Conservation (phyloP, 768 basidiomycete species). For the Cystobasidiopsis lactophilus region DNA sequence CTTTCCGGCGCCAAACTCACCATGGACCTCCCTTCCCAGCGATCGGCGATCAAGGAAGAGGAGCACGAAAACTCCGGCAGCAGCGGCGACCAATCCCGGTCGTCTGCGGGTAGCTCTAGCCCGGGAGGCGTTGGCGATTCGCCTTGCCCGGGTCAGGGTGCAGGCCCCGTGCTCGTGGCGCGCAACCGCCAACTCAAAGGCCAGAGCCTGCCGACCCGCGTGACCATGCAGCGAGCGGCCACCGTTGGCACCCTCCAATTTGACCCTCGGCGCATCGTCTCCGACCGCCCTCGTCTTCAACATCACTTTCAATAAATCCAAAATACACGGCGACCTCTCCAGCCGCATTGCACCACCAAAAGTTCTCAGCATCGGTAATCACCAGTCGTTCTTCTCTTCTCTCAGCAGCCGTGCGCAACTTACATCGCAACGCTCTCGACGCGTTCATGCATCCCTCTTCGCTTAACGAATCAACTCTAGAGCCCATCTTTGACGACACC, state of each 20-base stretch:
- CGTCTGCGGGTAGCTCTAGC: background rate
- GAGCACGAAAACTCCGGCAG: background rate
- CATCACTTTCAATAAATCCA: no score
- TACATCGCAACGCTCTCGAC: no score
- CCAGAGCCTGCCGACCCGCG: background rate
- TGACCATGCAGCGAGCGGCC: background rate
- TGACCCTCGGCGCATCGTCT: no score
- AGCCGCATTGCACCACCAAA: no score
- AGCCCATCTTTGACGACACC: no score
- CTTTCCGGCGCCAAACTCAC: background rate
- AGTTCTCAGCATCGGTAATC: no score
- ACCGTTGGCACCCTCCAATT: background rate
- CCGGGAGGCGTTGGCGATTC: background rate
- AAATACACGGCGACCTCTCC: no score
- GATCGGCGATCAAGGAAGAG: background rate
- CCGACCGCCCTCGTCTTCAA: no score
- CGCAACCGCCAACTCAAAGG: background rate
- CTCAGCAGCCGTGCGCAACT: no score
- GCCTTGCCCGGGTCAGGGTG: background rate
- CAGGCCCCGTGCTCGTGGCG: background rate
- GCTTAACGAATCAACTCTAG: no score
- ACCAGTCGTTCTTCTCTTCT: no score
- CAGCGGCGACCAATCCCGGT: background rate
- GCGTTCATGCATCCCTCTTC: no score
- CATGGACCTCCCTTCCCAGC: background rate